Evolutionary conservation across 495 filamentous ascomycete species (phyloP).

Genomic region (Penicillium malachiteum): DNA sequence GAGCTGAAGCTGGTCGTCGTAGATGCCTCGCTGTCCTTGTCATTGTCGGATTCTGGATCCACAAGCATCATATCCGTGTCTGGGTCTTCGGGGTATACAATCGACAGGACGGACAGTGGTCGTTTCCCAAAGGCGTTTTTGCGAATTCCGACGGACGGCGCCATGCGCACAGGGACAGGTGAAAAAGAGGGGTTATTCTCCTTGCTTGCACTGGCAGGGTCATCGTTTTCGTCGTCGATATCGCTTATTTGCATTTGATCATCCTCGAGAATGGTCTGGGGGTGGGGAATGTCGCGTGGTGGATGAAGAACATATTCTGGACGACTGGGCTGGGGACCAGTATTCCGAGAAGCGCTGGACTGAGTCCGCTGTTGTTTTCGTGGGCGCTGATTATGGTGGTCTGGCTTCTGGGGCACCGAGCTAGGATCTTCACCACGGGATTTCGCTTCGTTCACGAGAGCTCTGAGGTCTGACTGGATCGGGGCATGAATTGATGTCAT

Average conservation of each 20-base stretch:
- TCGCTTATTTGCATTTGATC: slow-evolving; percentile 18
- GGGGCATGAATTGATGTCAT: slow-evolving; percentile 68
- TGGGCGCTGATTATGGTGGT: slow-evolving; percentile 14
- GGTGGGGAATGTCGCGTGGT: slow-evolving; percentile 5
- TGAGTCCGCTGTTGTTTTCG: slow-evolving; percentile 27
- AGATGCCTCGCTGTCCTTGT: slow-evolving; percentile 3
- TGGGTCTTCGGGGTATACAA: slow-evolving; percentile 25
- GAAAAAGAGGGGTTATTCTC: slow-evolving; percentile 52
- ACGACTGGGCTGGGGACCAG: slow-evolving; percentile 2
- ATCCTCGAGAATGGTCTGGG: slow-evolving; percentile 1
- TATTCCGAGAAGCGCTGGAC: slow-evolving; percentile 25
- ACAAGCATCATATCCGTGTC: slow-evolving; percentile 27
- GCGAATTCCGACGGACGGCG: slow-evolving; percentile 26
- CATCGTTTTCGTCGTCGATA: slow-evolving; percentile 34
- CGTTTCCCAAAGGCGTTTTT: slow-evolving; percentile 40
- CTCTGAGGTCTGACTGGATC: slow-evolving; percentile 45
- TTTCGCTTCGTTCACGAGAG: slow-evolving; percentile 55
- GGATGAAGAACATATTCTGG: slow-evolving; percentile 5
- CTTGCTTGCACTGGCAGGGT: slow-evolving; percentile 37
- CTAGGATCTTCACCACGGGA: slow-evolving; percentile 56
- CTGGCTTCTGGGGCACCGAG: slow-evolving; percentile 19
- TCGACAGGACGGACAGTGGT: slow-evolving; percentile 40
- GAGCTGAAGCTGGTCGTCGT: slow-evolving; percentile 4
- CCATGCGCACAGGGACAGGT: slow-evolving; percentile 26
- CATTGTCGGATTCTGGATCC: slow-evolving; percentile 28